Percentiles rank a stretch among this genome's conserved stretches.
phyloP scores from a whole-genome alignment of 371 early-diverging fungal species.

The Mortierella sp. region DNA sequence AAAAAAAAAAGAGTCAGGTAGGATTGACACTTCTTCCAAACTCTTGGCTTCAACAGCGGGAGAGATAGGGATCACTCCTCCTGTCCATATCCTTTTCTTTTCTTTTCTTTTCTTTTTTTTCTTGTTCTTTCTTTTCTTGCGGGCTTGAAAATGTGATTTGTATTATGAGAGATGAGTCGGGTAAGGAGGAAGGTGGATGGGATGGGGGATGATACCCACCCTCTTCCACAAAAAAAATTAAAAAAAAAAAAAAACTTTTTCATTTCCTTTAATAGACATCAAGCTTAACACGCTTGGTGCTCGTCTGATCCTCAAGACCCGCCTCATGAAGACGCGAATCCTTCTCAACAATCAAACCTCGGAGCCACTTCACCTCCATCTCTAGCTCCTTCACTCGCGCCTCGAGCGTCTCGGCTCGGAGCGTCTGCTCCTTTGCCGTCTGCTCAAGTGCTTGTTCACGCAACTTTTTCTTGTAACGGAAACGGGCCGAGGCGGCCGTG shows the following conservation, averaged over 20 bases:
- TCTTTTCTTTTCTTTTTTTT: background rate
- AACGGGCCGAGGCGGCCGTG: constrained; percentile 95
- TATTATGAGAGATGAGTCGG: no score
- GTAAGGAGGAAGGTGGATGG: no score
- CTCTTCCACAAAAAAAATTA: no score
- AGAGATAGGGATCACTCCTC: background rate
- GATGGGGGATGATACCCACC: no score
- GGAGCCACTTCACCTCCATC: constrained; percentile 91
- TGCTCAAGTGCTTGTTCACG: constrained; percentile 88
- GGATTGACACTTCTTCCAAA: no score
- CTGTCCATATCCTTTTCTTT: background rate
- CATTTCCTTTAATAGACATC: constrained; percentile 39
- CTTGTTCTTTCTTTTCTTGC: constrained; percentile 1
- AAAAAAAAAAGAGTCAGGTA: no score
- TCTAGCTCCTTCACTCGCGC: constrained; percentile 83
- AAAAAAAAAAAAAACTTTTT: background rate
- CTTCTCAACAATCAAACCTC: constrained; percentile 87
- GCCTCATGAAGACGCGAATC: constrained; percentile 60
- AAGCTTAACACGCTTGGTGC: constrained; percentile 49
- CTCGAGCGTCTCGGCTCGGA: constrained; percentile 80
- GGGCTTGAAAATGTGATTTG: background rate
- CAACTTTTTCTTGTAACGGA: constrained; percentile 93
- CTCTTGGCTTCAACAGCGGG: no score
- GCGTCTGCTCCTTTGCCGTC: constrained; percentile 84
- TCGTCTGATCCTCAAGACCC: constrained; percentile 33